Evolutionary conservation across 2,329 filamentous ascomycete genomes (phyloP).

Genomic region (Epichloe festucae): DNA sequence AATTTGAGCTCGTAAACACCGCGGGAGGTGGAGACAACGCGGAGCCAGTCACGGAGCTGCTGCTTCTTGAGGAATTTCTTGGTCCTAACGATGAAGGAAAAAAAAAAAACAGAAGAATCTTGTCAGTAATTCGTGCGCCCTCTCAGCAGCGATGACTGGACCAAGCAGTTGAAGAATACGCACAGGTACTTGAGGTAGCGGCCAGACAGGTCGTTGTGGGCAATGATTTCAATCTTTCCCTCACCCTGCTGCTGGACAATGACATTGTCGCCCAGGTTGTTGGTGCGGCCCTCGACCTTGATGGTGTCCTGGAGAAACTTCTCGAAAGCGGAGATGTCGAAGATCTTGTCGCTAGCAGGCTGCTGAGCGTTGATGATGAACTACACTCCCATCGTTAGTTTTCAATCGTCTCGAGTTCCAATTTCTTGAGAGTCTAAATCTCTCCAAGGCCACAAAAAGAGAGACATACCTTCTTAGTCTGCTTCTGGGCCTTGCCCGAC

Average conservation of each 20-base stretch:
- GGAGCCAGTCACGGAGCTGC: slow-evolving; percentile 99
- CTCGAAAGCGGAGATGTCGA: slow-evolving; percentile 96
- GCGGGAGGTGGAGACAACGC: slow-evolving; percentile 94
- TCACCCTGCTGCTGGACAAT: slow-evolving; percentile 83
- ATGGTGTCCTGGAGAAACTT: slow-evolving; percentile 99
- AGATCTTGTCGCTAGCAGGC: slow-evolving; percentile 99
- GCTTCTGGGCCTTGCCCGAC: slow-evolving; percentile 60
- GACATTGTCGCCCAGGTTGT: slow-evolving; percentile 92
- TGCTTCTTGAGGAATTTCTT: slow-evolving; percentile 99
- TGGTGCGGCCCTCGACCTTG: slow-evolving; percentile 97
- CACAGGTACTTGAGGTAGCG: slow-evolving; percentile 99
- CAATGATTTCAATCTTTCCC: slow-evolving; percentile 95
- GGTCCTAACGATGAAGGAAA: slow-evolving; percentile 44
- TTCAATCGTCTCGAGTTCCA: background rate
- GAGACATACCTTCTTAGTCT: slow-evolving; percentile 64
- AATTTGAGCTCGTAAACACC: slow-evolving; percentile 99
- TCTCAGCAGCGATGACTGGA: background rate
- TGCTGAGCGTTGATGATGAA: slow-evolving; percentile 99
- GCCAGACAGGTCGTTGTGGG: slow-evolving; percentile 95
- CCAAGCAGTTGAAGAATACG: slow-evolving; percentile 22
- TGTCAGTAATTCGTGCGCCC: background rate
- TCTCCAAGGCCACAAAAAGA: no score
- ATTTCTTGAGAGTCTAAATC: no score
- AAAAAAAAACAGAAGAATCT: background rate
- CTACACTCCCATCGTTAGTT: slow-evolving; percentile 30